Base-by-base conservation (phyloP, 371 early-diverging fungal genomes). In the Mortierella sp. region DNA sequence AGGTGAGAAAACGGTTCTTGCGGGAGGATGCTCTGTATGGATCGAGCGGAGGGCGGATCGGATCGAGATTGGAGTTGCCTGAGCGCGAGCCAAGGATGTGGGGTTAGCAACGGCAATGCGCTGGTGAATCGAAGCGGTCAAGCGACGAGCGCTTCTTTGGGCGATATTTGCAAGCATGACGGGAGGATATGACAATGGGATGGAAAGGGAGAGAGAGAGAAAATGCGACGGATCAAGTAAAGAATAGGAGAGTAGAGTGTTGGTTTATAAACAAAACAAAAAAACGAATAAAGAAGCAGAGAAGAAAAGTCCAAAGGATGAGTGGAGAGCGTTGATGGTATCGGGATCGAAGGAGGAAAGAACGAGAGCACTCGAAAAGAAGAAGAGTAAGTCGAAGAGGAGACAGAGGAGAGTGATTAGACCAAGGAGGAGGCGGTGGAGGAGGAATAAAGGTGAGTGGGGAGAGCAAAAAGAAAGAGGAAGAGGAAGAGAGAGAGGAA, bases 1-100 rank as follows among this genome's bases (percentile, higher is more conserved):
- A 44, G 90, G 89, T 43, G 88, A 84, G 62, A 91, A 84, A 16
- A 82, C 84, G 43, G 68, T 77, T 46, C 79, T 68, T 52, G 79
- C 69, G 30, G 79, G 79, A 29, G 79, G 72, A 52, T 77, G 72
- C 68, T 77, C 79, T 55, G 66, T 77, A 46, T 77, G 79, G 66
- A 77, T 72, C 26, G 72, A 72, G 30, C 79, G 72, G 58, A 77
- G 62, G 0, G 79, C 79, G 56, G 69, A 68, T 60, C 72, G 72
- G 72, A 77, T 77, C 28, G 79, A 64, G 55, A 72, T 63, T 19
- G 68, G 18, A 48, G 29, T 60, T 28, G 67, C 61, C 46, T 59
- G 70, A 62, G 68, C 53, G 46, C 50, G 63, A 61, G 25, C 56
- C 45, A 2, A 58, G 37, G 52, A 25, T 44, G 46, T 29, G 68